phyloP scores from a whole-genome alignment of 345 rosid genomes.

The Cardamine resedifolia region DNA sequence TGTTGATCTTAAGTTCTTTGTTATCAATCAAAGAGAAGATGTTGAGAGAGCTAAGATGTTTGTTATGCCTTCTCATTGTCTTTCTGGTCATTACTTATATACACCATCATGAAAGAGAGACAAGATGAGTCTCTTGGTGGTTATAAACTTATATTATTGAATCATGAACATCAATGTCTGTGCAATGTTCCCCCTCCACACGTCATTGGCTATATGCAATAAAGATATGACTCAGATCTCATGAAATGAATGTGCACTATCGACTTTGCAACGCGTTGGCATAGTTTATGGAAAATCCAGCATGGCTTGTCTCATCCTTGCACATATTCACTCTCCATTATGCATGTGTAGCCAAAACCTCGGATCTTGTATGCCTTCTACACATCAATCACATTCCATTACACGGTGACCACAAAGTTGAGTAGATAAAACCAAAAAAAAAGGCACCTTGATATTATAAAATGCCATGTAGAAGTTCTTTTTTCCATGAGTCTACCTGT shows the following conservation, averaged over 20 bases:
- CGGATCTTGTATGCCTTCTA: not conserved
- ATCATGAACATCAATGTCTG: not conserved
- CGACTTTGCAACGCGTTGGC: not conserved
- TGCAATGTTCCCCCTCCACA: not conserved
- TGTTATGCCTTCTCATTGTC: slow-evolving; percentile 9
- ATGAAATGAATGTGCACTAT: not conserved
- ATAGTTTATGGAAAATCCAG: slow-evolving; percentile 8
- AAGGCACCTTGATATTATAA: not conserved
- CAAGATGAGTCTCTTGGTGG: not conserved
- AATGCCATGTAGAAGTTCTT: not conserved
- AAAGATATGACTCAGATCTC: slow-evolving; percentile 12
- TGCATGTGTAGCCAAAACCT: not conserved
- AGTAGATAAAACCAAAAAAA: not conserved
- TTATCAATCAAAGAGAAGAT: not conserved
- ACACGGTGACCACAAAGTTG: not conserved
- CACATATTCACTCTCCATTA: not conserved
- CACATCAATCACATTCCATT: no score
- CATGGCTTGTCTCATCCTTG: slow-evolving; percentile 12
- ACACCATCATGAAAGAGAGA: slow-evolving; percentile 1
- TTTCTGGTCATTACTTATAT: not conserved
- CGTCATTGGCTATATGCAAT: slow-evolving; percentile 3
- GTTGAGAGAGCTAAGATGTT: not conserved
- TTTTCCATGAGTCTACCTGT: no score
- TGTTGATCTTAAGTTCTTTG: not conserved
- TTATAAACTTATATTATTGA: not conserved